phyloP scores from a whole-genome alignment of 83 land plant genomes.

The Picea abies region DNA sequence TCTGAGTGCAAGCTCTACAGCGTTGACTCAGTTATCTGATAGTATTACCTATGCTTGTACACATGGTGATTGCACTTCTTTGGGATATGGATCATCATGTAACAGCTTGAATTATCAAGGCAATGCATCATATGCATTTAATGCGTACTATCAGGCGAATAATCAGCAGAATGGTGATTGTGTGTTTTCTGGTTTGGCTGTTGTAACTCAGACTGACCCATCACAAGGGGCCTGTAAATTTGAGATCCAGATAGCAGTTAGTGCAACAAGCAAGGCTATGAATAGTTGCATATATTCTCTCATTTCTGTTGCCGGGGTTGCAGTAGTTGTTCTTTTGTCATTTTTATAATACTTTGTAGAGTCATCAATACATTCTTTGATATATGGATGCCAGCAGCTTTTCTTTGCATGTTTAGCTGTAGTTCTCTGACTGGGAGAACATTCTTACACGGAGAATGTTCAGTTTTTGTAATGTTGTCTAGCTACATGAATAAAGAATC shows the following conservation, averaged over 20 bases:
- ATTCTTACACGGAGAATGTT: too few species aligned
- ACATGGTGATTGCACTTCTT: conserved; percentile 70
- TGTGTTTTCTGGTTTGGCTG: conserved; percentile 33
- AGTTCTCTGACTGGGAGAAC: too few species aligned
- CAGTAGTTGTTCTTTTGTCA: too few species aligned
- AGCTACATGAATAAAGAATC: too few species aligned
- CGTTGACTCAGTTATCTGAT: conserved; percentile 28
- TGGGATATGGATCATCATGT: conserved; percentile 65
- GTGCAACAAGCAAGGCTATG: conserved; percentile 6
- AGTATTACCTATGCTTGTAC: conserved; percentile 61
- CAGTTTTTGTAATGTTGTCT: too few species aligned
- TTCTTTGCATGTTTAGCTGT: too few species aligned
- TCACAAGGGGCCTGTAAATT: conserved; percentile 57
- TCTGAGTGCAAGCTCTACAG: conserved; percentile 27
- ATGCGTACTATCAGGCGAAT: conserved; percentile 58
- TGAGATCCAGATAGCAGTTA: conserved; percentile 58
- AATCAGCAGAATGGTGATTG: conserved; percentile 55
- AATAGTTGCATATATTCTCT: too few species aligned
- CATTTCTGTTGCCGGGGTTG: too few species aligned
- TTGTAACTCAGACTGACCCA: conserved; percentile 42
- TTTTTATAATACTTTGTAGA: too few species aligned
- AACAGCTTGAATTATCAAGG: conserved; percentile 34
- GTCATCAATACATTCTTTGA: too few species aligned
- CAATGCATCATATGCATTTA: conserved; percentile 82
- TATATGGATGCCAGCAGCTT: too few species aligned